Base-by-base conservation (phyloP, 2,329 filamentous ascomycete species). In the Ceratocystis cacaofunesta region DNA sequence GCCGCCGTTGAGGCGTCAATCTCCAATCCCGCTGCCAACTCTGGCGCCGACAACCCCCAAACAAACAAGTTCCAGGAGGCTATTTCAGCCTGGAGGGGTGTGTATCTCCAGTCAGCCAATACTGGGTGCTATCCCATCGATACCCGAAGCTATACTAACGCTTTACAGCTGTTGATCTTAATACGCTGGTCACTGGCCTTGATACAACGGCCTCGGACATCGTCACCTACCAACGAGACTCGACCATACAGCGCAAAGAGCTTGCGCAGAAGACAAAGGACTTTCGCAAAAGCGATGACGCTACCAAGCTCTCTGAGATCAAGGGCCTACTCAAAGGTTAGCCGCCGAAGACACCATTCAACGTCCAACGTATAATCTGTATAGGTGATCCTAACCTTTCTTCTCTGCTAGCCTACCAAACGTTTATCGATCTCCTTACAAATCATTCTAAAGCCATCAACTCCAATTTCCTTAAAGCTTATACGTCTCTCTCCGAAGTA, bases 251-350 rank as follows among this genome's bases (percentile, higher is more conserved):
- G 74, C 84, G 94, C 64, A 99, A 99, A 74, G 95, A 99, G 68
- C 80, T 99, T 22, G 94, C 95, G n/a, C 92, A 96, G 73, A 97
- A 96, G 80, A 99, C 94, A 0, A 99, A 99, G 72, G 92, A 97
- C 71, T 99, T 97, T 71, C 82, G 92, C 68, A 97, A 96, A 75
- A 82, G 95, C 10, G 92, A 97, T 71, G 91, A 99, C 78, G 78
- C 87, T 10, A 84, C 83, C 66, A 99, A 97, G 75, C 77, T 99
- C 64, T 80, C 80, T 4, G 94, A 99, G 75, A 85, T 95, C 78
- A 99, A 97, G 76, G 85, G 85, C 48, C 77, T 99, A 62, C 77
- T 99, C 67, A 96, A 96, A 80, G 86, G 90, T 91, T 36, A 8
- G 8, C 44, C 41, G 15, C 7, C 36, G 15, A 19, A 15, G n/a